Base-by-base conservation (phyloP, 176 grass and related monocot species). In the Raddia guianensis region DNA sequence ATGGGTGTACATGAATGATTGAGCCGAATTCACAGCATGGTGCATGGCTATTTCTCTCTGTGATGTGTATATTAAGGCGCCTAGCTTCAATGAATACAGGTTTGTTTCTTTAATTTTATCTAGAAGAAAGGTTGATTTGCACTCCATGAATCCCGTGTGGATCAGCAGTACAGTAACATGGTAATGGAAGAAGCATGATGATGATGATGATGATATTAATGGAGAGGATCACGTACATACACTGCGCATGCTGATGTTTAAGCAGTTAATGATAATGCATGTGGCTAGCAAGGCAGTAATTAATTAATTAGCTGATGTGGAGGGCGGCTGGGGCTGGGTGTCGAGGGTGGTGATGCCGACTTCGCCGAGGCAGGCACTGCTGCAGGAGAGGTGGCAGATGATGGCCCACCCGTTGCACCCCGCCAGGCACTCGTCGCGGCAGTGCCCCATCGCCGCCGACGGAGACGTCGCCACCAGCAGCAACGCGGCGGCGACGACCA, bases 311-410 rank as follows among this genome's bases (percentile, higher is more conserved):
- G 27, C 27, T 27, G 27, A 27, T 27, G 27, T 27, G 27, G 27
- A 27, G 27, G 27, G 47, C 9, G 13, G 61, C 48, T 11, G 3
- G 27, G 47, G 32, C 4, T 5, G 44, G 27, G 27, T 5, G 40
- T 60, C 63, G 37, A 37, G 33, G 60, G 63, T 55, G 18, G 55
- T 21, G 56, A 78, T 77, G 67, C 70, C 81, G 11, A 15, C 46
- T 21, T 74, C 40, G 5, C 76, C 87, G 0, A 62, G 32, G 56
- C 87, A 89, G 43, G 87, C 76, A 40, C 77, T 75, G 37, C 12
- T 40, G 72, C 82, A 89, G 40, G 87, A 89, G 40, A 89, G 5
- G 35, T 76, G 20, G 77, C 87, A 89, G 27, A 89, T 4, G 64
- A 85, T 0, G 9, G 18, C 0, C 82, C 82, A 85, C 9, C 56